Evolutionary conservation across 2,329 filamentous ascomycete species (phyloP).

Genomic region (Paecilomyces variotii): DNA sequence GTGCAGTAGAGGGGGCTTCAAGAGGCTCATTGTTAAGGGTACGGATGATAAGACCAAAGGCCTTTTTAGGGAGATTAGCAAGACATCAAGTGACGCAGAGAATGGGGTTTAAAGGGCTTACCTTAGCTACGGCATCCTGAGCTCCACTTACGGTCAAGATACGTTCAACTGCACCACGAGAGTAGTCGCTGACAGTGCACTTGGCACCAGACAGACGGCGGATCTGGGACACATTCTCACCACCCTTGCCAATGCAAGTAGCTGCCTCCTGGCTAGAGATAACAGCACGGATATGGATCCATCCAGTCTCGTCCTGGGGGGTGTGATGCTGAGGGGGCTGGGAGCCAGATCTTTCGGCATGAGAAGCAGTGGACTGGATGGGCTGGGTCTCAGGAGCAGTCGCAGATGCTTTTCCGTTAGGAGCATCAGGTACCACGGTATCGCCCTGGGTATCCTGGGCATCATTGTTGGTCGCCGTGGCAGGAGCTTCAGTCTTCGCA

Average conservation of each 20-base stretch:
- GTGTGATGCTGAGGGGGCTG: constrained; percentile 33
- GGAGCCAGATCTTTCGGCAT: constrained; percentile 43
- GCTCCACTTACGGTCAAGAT: constrained; percentile 95
- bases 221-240: constrained; percentile 97
- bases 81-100: constrained; percentile 2
- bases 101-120: constrained; percentile 36
- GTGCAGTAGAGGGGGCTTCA: constrained; percentile 75
- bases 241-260: constrained; percentile 96
- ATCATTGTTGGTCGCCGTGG: constrained; percentile 32
- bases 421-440: constrained; percentile 58
- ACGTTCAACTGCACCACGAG: constrained; percentile 91
- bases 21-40: constrained; percentile 96
- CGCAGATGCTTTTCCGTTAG: constrained; percentile 44
- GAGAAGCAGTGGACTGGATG: constrained; percentile 49
- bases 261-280: constrained; percentile 97
- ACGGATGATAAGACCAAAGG: constrained; percentile 95
- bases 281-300: constrained; percentile 94
- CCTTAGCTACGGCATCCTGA: constrained; percentile 95
- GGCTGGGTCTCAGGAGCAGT: constrained; percentile 47
- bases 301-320: constrained; percentile 81
- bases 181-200: constrained; percentile 97
- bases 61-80: constrained; percentile 43
- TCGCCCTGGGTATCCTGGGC: constrained; percentile 57
- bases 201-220: constrained; percentile 91
- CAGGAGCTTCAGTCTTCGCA: constrained; percentile 21